Percentiles rank a stretch among this genome's conserved stretches.
These are phyloP conservation scores for Neoboletus subvelutipes DNA, from an alignment of 768 basidiomycete species.

Conservation along the genomic window DNA sequence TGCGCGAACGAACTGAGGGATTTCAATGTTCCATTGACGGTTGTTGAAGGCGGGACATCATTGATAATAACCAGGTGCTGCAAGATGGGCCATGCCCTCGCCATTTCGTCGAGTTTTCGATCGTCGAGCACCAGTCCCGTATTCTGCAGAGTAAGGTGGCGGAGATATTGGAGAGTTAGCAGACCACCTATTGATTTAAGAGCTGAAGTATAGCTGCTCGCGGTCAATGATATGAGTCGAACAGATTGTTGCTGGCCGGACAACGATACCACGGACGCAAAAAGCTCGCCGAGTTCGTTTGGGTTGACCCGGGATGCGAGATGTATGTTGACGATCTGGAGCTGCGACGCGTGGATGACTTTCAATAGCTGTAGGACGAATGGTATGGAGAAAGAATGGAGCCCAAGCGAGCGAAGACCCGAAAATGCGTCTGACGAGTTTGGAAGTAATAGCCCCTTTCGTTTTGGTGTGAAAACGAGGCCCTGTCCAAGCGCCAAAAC, in stretches of 20 bases:
- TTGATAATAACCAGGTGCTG: constrained; percentile 18
- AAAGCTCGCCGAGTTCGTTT: constrained; percentile 5
- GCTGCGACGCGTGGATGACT: constrained; percentile 7
- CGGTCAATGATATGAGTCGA: constrained; percentile 7
- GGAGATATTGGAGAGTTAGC: constrained; percentile 6
- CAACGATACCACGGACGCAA: constrained; percentile 6
- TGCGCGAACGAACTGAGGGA: constrained; percentile 10
- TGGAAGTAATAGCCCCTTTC: constrained; percentile 8
- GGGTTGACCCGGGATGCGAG: constrained; percentile 12
- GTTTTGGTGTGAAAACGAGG: constrained; percentile 7
- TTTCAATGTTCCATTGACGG: constrained; percentile 9
- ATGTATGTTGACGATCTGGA: constrained; percentile 17
- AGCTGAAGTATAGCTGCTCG: constrained; percentile 11
- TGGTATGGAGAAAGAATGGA: constrained; percentile 14
- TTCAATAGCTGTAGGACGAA: constrained; percentile 9
- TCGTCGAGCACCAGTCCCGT: constrained; percentile 16
- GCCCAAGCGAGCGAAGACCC: constrained; percentile 9
- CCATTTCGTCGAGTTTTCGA: constrained; percentile 14
- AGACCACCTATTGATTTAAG: constrained; percentile 13
- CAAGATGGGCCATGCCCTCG: constrained; percentile 18
- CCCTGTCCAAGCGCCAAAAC: constrained; percentile 18
- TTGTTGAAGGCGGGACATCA: constrained; percentile 8
- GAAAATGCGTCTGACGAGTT: constrained; percentile 6
- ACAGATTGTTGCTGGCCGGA: constrained; percentile 10
- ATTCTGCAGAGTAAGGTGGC: constrained; percentile 13